phyloP scores from a whole-genome alignment of 495 filamentous ascomycete genomes.

The Trichoderma virens region DNA sequence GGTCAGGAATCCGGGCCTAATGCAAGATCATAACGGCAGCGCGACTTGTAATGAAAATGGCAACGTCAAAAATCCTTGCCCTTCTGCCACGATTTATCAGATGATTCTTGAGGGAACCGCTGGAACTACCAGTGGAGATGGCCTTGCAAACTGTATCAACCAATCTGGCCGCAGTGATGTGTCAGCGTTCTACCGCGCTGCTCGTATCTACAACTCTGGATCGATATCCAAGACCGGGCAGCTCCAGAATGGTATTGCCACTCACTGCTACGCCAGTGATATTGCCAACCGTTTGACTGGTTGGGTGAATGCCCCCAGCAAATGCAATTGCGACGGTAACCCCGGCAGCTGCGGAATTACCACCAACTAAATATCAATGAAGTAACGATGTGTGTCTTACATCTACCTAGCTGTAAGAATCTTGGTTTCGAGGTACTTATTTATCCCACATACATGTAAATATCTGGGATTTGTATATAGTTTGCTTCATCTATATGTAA shows the following conservation, averaged over 20 bases:
- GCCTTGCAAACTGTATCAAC: slow-evolving; percentile 26
- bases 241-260: slow-evolving; percentile 41
- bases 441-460: slow-evolving; percentile 2
- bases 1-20: slow-evolving; percentile 33
- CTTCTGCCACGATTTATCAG: slow-evolving; percentile 19
- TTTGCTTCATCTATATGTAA: background rate
- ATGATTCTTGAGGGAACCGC: slow-evolving; percentile 33
- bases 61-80: slow-evolving; percentile 22
- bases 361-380: background rate
- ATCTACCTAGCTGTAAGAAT: no score
- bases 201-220: slow-evolving; percentile 49
- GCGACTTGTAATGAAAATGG: slow-evolving; percentile 15
- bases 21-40: slow-evolving; percentile 29
- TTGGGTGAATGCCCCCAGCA: slow-evolving; percentile 13
- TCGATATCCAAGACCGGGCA: slow-evolving; percentile 35
- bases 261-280: slow-evolving; percentile 50
- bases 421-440: no score
- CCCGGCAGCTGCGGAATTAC: background rate
- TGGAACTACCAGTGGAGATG: slow-evolving; percentile 29
- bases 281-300: slow-evolving; percentile 50
- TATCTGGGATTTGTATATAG: slow-evolving; percentile 5
- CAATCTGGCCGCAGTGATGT: slow-evolving; percentile 13
- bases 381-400: no score
- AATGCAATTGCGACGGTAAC: slow-evolving; percentile 4
- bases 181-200: slow-evolving; percentile 30